Evolutionary conservation across 208 protist genomes (phyloP), one percentile per base, ranked within the genome.

Genomic region (Leishmania amazonensis): DNA sequence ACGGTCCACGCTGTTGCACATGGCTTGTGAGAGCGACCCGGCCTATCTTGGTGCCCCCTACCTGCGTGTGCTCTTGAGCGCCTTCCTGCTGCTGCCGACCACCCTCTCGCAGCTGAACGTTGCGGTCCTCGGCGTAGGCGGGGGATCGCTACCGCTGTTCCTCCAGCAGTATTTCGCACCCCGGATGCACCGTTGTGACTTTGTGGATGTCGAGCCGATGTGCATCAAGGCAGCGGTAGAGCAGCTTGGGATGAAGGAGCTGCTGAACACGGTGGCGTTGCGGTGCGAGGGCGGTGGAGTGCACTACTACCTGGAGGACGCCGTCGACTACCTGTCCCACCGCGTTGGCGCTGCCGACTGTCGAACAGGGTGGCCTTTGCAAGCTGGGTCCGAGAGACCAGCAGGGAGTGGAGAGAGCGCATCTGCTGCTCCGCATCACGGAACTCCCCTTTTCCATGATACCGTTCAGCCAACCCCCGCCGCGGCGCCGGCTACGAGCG

Each of bases 131-230:
- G 95, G 95, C 38, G 91, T 96, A 17, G 95, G 91, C 57, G 95
- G 93, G 21, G 95, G 95, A 31, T 90, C 92, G 4, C 79, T 97
- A 35, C 90, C 95, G 0, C 82, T 89, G 58, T 97, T 97, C 79
- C 75, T 96, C 38, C 92, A 94, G 85, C 80, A 83, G 8, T 91
- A 93, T 84, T 96, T 95, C 53, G 87, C 85, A 3, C 84, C 81
- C 31, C 81, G 85, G 21, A 81, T 96, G 19, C 72, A 72, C 64
- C 80, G 80, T 40, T 83, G 96, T 60, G 93, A 96, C 80, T 79
- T 97, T 21, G 95, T 97, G 19, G 95, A 97, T 75, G 81, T 95
- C 15, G 93, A 97, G 84, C 92, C 92, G 8, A 79, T 81, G 79
- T 94, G 90, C 77, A 90, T 97, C 80, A 79, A 75, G 45, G 92